Conservation (phyloP, 345 rosid genomes). For the Populus davidiana region DNA sequence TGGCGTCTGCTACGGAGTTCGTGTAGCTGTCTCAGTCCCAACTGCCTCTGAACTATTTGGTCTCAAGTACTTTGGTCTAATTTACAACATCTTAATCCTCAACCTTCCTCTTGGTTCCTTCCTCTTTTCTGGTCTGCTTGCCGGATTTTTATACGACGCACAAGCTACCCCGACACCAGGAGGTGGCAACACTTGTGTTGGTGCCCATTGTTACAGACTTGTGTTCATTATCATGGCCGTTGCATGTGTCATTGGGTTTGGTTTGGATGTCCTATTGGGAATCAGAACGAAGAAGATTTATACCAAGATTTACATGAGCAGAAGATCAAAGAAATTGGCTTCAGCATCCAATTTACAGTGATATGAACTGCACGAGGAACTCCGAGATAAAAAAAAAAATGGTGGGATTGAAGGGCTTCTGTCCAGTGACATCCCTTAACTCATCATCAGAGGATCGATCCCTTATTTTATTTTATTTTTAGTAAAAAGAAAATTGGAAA, state of each 20-base stretch:
- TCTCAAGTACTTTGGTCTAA: constrained; percentile 77
- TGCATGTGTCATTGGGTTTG: constrained; percentile 60
- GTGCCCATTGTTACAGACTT: constrained; percentile 81
- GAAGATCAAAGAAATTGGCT: constrained; percentile 41
- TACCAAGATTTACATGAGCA: constrained; percentile 45
- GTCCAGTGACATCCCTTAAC: neutral
- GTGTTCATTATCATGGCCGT: constrained; percentile 72
- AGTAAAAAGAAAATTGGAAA: neutral
- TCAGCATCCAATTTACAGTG: constrained; percentile 12
- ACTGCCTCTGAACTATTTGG: constrained; percentile 94
- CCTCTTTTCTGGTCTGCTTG: constrained; percentile 88
- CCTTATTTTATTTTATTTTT: no score
- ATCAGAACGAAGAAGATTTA: constrained; percentile 61
- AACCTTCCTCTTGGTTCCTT: constrained; percentile 92
- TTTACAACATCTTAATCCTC: constrained; percentile 82
- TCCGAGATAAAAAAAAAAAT: neutral
- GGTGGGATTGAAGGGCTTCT: constrained; percentile 26
- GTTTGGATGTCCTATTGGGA: constrained; percentile 61
- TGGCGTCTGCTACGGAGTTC: constrained; percentile 89
- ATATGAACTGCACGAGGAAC: neutral
- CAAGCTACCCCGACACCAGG: constrained; percentile 70
- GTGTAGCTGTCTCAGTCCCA: constrained; percentile 82
- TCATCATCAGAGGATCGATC: neutral
- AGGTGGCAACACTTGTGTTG: constrained; percentile 84
- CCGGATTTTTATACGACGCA: constrained; percentile 75